Base-by-base conservation (phyloP, 1,284 basidiomycete genomes). In the Leccinum huronense region DNA sequence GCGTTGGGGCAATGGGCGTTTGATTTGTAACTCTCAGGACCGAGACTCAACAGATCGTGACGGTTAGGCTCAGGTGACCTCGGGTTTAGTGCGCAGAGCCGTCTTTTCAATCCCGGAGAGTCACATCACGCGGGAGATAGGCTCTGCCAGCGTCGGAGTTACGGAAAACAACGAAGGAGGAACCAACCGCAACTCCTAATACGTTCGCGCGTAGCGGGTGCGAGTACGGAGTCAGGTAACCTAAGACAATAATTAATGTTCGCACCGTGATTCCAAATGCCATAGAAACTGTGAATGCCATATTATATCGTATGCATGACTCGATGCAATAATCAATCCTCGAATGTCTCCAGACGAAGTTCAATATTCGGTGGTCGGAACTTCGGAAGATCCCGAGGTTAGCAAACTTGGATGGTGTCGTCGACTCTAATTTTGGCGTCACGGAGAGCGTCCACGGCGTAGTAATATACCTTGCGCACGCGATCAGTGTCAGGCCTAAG, bases 21-120 rank as follows among this genome's bases (percentile, higher is more conserved):
- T 19, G n/a, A 19, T 48, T 48, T 11, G 45, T 51, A 27, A 51
- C 7, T 3, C 3, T 27, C 23, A 8, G 1, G 51, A 27, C 23
- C 23, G 51, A 27, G 51, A 51, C 19, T 23, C 23, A 3, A 7
- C 3, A 23, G 19, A 6, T 54, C 14, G 38, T 40, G 38, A 40
- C 38, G 40, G 40, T 42, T 4, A 7, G 38, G 23, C 48, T 40
- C 34, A 4, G 48, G 16, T 51, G 48, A 51, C n/a, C 4, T 31
- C 59, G 57, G 55, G 5, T 34, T 59, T 68, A 40, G 48, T 45
- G 59, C 57, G 57, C 56, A 19, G n/a, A 31, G 53, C 27, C 16
- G 10, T 14, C 57, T 48, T 56, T 51, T 36, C 19, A 16, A 57
- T 34, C 23, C 23, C 23, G 23, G 23, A 23, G 23, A 23, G 23